Evolutionary conservation across 2,329 filamentous ascomycete species (phyloP), one percentile per base, ranked within the genome.

Genomic region (Pseudocercospora musae): DNA sequence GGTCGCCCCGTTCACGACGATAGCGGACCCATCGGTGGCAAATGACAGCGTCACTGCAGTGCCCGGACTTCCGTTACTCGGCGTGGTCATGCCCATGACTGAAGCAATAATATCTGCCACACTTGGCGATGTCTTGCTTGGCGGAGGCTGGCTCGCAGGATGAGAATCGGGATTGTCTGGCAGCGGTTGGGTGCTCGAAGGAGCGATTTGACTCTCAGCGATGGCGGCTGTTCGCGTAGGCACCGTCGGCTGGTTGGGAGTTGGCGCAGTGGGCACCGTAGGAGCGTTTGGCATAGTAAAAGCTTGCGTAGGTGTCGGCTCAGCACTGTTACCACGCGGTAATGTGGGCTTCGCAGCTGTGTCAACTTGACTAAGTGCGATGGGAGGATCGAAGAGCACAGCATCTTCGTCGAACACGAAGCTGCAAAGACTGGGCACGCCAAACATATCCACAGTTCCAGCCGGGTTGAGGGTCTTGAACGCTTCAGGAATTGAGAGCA

Each of bases 371-470:
- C 55, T 59, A 7, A 70, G 54, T 23, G 66, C 66, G 18, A 55
- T 61, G 13, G 69, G 69, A 11, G 69, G 67, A 44, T 70, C 69
- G 48, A 64, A 69, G 25, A 70, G 63, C 8, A 69, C 58, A 15
- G 60, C 65, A 49, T 66, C 56, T 23, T 62, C 60, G 21, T 62
- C 44, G 40, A 62, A 62, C 13, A 56, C 23, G 56, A 62, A 62
- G 13, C 52, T 37, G 40, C 60, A 62, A 10, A 52, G 15, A 44
- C 46, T 44, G 20, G 55, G 55, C 9, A 29, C 25, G 9, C 49
- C 49, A 18, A 59, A 56, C 2, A 23, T 7, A 21, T 44, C 40
- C 4, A 48, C 40, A 18, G 7, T 48, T 15, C 60, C 60, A 18
- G 60, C 56, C 10, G 60, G 60, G 2, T 50, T 25, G 50, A 69